A percentile compares a stretch with the other conserved stretches of the same genome.
Evolutionary conservation across 2,329 filamentous ascomycete genomes (phyloP).

Genomic region (Fusarium solani-melongenae): DNA sequence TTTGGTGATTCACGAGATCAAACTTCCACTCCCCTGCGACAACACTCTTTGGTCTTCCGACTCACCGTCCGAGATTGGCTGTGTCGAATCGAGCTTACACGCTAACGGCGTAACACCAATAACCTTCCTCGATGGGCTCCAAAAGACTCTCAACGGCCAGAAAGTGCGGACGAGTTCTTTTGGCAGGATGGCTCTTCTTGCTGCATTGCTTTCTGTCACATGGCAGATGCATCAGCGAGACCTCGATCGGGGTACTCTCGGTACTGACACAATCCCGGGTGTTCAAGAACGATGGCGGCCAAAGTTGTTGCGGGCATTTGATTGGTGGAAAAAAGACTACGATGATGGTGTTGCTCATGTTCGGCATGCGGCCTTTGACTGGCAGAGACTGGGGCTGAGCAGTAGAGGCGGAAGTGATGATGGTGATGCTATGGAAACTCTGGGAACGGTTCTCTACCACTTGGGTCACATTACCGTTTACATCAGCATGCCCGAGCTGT

Average conservation of each 20-base stretch:
- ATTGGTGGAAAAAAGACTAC: slow-evolving; percentile 46
- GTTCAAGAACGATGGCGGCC: slow-evolving; percentile 44
- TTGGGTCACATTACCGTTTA: slow-evolving; percentile 44
- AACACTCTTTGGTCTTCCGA: slow-evolving; percentile 45
- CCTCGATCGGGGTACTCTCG: slow-evolving; percentile 41
- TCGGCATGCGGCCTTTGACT: slow-evolving; percentile 43
- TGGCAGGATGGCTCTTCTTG: slow-evolving; percentile 40
- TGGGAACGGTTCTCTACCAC: slow-evolving; percentile 44
- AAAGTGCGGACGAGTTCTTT: slow-evolving; percentile 43
- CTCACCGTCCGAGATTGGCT: slow-evolving; percentile 44
- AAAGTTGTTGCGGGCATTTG: slow-evolving; percentile 41
- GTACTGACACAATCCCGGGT: slow-evolving; percentile 39
- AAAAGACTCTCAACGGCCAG: slow-evolving; percentile 42
- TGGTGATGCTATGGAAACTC: slow-evolving; percentile 42
- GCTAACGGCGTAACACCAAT: slow-evolving; percentile 42
- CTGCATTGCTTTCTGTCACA: slow-evolving; percentile 41
- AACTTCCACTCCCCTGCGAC: slow-evolving; percentile 43
- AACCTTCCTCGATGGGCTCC: slow-evolving; percentile 43
- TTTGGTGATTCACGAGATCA: slow-evolving; percentile 44
- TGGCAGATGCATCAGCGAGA: slow-evolving; percentile 46
- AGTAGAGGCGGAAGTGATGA: slow-evolving; percentile 43
- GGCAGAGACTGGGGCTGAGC: slow-evolving; percentile 41
- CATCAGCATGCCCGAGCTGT: slow-evolving; percentile 45
- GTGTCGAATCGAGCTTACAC: slow-evolving; percentile 44
- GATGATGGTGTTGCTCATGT: slow-evolving; percentile 44